Percentiles rank a stretch among this genome's conserved stretches.
Conservation (phyloP, 495 filamentous ascomycete genomes). For the Usnea hakonensis region DNA sequence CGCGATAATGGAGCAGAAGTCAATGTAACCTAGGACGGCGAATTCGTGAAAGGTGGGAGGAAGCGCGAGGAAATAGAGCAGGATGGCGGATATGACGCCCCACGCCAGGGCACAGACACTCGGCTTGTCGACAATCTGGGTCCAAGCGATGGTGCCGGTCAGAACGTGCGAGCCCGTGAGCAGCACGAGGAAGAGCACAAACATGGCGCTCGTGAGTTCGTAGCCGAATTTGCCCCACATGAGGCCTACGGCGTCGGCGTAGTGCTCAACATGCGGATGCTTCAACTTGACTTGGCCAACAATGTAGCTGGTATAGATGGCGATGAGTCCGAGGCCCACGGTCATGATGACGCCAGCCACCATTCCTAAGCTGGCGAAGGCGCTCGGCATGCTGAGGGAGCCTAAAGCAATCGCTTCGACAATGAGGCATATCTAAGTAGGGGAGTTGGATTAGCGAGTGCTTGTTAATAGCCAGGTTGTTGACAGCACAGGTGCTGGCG, state of each 20-base stretch:
- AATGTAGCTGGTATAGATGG: conserved; percentile 67
- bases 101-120: conserved; percentile 56
- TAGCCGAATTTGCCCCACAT: conserved; percentile 56
- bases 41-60: conserved; percentile 46
- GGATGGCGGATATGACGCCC: conserved; percentile 50
- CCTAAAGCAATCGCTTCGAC: conserved; percentile 60
- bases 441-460: conserved; percentile 2
- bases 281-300: conserved; percentile 63
- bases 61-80: conserved; percentile 53
- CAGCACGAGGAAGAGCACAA: conserved; percentile 56
- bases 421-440: conserved; percentile 38
- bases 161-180: conserved; percentile 63
- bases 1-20: conserved; percentile 53
- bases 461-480: background rate
- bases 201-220: conserved; percentile 51
- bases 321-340: conserved; percentile 48
- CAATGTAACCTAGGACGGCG: conserved; percentile 53
- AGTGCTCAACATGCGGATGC: conserved; percentile 57
- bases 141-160: conserved; percentile 61
- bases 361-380: conserved; percentile 55
- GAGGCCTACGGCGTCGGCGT: conserved; percentile 59
- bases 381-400: conserved; percentile 51
- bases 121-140: conserved; percentile 48
- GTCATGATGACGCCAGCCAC: conserved; percentile 46
- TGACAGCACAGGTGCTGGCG: background rate